Evolutionary conservation across 768 basidiomycete species (phyloP).

Genomic region (Mrakia gelida): DNA sequence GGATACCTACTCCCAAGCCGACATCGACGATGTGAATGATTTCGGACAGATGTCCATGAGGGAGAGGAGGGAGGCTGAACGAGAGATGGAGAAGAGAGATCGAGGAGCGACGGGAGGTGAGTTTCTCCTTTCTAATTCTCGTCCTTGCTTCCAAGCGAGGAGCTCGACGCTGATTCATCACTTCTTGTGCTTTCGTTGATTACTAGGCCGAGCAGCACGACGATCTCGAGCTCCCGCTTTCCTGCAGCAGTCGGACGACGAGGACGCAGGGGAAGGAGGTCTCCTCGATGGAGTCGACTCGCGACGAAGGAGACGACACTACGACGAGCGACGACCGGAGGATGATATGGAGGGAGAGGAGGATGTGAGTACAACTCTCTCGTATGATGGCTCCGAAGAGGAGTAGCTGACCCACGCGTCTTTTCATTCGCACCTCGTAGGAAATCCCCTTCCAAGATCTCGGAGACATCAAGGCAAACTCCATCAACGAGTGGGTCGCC

Average conservation of each 20-base stretch:
- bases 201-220: constrained; percentile 60
- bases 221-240: constrained; percentile 82
- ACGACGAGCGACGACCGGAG: constrained; percentile 83
- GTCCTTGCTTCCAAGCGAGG: not conserved
- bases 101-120: constrained; percentile 63
- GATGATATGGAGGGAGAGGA: constrained; percentile 89
- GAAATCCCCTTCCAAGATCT: constrained; percentile 93
- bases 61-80: constrained; percentile 75
- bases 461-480: constrained; percentile 95
- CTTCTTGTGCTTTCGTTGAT: not conserved
- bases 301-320: constrained; percentile 76
- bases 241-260: constrained; percentile 73
- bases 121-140: constrained; percentile 49
- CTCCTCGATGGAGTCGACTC: constrained; percentile 68
- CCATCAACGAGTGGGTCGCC: constrained; percentile 96
- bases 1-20: constrained; percentile 82
- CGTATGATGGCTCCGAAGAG: too few species aligned
- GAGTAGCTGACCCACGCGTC: too few species aligned
- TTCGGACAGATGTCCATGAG: constrained; percentile 62
- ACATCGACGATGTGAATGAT: constrained; percentile 73
- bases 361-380: constrained; percentile 71
- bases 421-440: too few species aligned
- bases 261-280: constrained; percentile 64
- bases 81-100: constrained; percentile 83
- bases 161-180: not conserved